phyloP scores from a whole-genome alignment of 192 early-diverging fungal genomes.

The Gaertneriomyces semiglobifer region DNA sequence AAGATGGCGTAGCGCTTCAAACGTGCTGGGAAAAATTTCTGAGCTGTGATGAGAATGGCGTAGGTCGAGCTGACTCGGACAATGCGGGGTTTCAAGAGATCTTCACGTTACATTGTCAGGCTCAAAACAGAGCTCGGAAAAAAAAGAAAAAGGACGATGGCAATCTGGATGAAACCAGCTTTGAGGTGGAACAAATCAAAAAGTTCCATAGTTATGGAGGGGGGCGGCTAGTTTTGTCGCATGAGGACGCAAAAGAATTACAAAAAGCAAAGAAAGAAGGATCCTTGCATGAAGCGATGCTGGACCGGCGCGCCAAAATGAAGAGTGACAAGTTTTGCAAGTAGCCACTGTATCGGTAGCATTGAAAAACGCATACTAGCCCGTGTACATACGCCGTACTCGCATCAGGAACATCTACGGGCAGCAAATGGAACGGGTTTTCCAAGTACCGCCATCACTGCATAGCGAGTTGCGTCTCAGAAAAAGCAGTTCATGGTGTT shows the following conservation, averaged over 20 bases:
- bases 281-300: conserved; percentile 65
- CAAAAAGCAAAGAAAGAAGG: conserved; percentile 69
- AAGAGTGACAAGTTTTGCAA: conserved; percentile 83
- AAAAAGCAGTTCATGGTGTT: no score
- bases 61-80: conserved; percentile 67
- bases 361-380: no score
- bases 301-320: conserved; percentile 76
- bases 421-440: no score
- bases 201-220: conserved; percentile 73
- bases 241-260: conserved; percentile 53
- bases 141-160: conserved; percentile 49
- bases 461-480: no score
- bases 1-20: conserved; percentile 68
- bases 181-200: conserved; percentile 70
- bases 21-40: conserved; percentile 65
- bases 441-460: no score
- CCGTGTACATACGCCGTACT: no score
- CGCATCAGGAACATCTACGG: no score
- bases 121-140: conserved; percentile 47
- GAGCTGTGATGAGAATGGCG: conserved; percentile 51
- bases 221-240: conserved; percentile 54
- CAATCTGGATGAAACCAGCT: conserved; percentile 45
- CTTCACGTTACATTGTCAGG: conserved; percentile 68
- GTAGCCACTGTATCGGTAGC: not conserved
- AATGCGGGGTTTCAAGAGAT: conserved; percentile 68